Percentiles rank a stretch among this genome's conserved stretches.
Conservation (phyloP, 768 basidiomycete genomes). For the Antrodiella citrinella region DNA sequence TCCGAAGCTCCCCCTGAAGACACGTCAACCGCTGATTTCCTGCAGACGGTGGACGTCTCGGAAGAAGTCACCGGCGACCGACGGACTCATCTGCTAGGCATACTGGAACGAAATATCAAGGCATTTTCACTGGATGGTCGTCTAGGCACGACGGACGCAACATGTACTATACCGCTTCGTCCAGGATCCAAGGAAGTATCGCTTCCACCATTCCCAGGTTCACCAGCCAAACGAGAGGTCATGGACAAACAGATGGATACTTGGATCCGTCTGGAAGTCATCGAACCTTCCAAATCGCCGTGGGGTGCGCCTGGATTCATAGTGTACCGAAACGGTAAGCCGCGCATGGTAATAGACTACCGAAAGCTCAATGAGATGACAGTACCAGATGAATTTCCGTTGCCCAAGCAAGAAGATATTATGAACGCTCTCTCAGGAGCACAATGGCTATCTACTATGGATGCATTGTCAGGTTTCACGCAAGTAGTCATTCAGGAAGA, state of each 20-base stretch:
- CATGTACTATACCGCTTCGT: slow-evolving; percentile 13
- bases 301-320: slow-evolving; percentile 27
- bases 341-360: too few relatives aligned
- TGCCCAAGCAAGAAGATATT: slow-evolving; percentile 14
- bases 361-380: slow-evolving; percentile 20
- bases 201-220: slow-evolving; percentile 13
- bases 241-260: slow-evolving; percentile 10
- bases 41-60: not conserved
- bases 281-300: slow-evolving; percentile 31
- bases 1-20: slow-evolving; percentile 16
- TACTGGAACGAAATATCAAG: slow-evolving; percentile 1
- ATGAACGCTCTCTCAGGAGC: slow-evolving; percentile 18
- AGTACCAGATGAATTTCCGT: slow-evolving; percentile 16
- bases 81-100: not conserved
- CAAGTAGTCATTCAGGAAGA: slow-evolving; percentile 26
- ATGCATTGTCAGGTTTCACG: slow-evolving; percentile 32
- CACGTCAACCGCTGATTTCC: not conserved
- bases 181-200: slow-evolving; percentile 12
- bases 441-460: slow-evolving; percentile 23
- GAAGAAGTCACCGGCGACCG: not conserved
- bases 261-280: slow-evolving; percentile 24
- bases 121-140: slow-evolving; percentile 21
- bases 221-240: slow-evolving; percentile 17
- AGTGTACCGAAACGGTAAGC: slow-evolving; percentile 27
- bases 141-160: slow-evolving; percentile 10